Evolutionary conservation across 2,329 filamentous ascomycete species (phyloP), one percentile per base, ranked within the genome.

Genomic region (Fonsecaea nubica): DNA sequence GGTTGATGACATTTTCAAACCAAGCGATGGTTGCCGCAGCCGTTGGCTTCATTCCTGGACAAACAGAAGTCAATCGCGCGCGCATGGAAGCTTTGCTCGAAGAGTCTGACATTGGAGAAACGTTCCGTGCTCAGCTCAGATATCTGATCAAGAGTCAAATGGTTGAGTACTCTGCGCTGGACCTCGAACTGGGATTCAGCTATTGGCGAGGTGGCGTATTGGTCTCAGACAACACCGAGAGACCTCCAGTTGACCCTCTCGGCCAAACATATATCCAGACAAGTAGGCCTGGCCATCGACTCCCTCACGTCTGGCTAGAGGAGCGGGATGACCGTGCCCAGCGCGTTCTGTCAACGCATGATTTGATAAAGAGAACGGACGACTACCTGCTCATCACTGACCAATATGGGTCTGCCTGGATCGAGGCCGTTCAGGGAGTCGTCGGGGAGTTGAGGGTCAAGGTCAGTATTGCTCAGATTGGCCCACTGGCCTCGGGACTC

Each of bases 341-440:
- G 9, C 25, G 10, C 4, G 54, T 56, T 18, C 33, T 57, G 25
- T 59, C 57, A 6, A 59, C 57, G 40, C 57, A 59, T 32, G 57
- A 59, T 13, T 25, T 59, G 12, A 45, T 59, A 12, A 25, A 33
- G n/a, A 40, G 18, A 10, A 35, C 36, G 3, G n/a, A 45, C 13
- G 57, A 59, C 32, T 59, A 42, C 5, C 21, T 59, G 18, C 57
- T 59, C 8, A 59, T 59, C 2, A 59, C 57, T n/a, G 57, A 59
- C 40, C 57, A 45, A 30, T 40, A 59, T 21, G 57, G 57, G 3
- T 13, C 57, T 18, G 35, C 13, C 9, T 59, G 57, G 57, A 45
- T 59, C 18, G 57, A 40, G 2, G 57, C 58, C 30, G 13, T 38
- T 25, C 21, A 54, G 48, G 15, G 15, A 42, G 33, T 33, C 12